These are phyloP conservation scores for Candida coleopterorum DNA, from an alignment of 805 yeast species.

Conservation along the genomic window DNA sequence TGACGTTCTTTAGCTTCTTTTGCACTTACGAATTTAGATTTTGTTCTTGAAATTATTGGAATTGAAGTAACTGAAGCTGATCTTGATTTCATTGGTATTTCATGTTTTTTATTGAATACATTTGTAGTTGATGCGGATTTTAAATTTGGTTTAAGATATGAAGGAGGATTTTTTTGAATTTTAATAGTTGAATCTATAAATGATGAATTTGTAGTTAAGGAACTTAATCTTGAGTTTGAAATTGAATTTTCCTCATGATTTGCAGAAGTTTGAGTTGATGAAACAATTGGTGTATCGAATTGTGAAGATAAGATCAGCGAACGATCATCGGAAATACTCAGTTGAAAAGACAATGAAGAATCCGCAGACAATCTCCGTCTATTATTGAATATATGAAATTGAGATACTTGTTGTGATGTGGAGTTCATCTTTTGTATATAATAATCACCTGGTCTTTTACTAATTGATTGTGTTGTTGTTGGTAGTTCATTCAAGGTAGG, in stretches of 20 bases:
- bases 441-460: conserved; percentile 40
- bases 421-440: conserved; percentile 26
- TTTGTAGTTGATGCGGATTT: conserved; percentile 13
- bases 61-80: conserved; percentile 12
- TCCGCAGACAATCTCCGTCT: conserved; percentile 29
- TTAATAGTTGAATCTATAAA: conserved; percentile 4
- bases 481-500: conserved; percentile 13
- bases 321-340: conserved; percentile 29
- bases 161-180: background rate
- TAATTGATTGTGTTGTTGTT: background rate
- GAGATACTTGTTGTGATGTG: conserved; percentile 13
- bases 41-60: conserved; percentile 26
- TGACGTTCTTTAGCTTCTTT: conserved; percentile 36
- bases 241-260: background rate
- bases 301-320: conserved; percentile 28
- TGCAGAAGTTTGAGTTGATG: background rate
- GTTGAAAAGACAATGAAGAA: conserved; percentile 27
- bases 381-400: background rate
- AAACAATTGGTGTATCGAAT: conserved; percentile 19
- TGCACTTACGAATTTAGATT: conserved; percentile 29
- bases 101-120: conserved; percentile 3
- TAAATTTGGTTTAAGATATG: conserved; percentile 2
- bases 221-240: conserved; percentile 30
- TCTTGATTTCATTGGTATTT: conserved; percentile 3
- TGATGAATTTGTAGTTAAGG: conserved; percentile 26